phyloP scores from a whole-genome alignment of 306 rosid species.

The Alnus glutinosa region DNA sequence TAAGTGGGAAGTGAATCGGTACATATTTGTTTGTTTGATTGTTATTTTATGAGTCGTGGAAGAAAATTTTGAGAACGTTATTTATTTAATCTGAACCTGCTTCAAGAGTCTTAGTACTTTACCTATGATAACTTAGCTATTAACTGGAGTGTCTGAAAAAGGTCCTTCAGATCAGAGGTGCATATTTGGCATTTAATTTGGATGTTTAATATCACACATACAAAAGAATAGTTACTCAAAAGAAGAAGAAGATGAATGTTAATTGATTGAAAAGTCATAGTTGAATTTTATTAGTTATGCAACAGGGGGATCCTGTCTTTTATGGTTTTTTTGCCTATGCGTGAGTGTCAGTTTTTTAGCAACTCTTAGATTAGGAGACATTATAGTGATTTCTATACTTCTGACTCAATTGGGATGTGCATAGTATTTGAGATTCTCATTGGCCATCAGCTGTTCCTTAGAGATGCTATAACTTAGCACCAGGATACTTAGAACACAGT shows the following conservation, averaged over 20 bases:
- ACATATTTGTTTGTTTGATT: background rate
- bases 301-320: background rate
- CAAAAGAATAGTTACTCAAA: too few species aligned
- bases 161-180: background rate
- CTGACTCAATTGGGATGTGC: background rate
- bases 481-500: background rate
- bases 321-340: background rate
- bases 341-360: background rate
- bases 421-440: background rate
- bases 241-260: background rate
- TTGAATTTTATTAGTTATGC: background rate
- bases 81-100: background rate
- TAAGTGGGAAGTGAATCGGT: background rate
- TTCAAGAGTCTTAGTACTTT: background rate
- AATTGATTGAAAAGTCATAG: background rate
- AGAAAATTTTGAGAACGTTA: background rate
- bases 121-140: background rate
- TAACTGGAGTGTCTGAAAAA: background rate
- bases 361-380: background rate
- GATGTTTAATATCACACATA: background rate
- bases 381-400: background rate
- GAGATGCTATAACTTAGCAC: slow-evolving; percentile 5
- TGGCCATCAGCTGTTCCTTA: background rate
- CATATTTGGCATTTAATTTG: background rate
- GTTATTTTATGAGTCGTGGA: background rate